Evolutionary conservation across 179 eudicot species (phyloP).

Genomic region (Gypsophila paniculata): DNA sequence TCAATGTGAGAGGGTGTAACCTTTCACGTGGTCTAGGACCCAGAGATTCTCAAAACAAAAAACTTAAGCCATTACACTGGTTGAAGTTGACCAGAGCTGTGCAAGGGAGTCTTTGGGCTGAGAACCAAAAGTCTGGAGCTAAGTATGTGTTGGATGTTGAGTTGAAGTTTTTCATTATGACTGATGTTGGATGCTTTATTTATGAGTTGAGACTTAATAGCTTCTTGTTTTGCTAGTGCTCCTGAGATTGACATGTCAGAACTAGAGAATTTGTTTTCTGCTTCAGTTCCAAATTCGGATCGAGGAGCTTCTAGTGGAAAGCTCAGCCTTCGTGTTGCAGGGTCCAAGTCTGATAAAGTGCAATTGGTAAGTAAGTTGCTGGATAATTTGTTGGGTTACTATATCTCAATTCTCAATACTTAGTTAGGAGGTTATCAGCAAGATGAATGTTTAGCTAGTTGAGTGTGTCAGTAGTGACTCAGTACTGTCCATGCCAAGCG

Average conservation of each 20-base stretch:
- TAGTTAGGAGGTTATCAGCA: not conserved
- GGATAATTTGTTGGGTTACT: not conserved
- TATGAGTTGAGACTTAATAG: not conserved
- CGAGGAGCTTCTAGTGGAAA: constrained; percentile 43
- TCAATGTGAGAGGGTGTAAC: constrained; percentile 36
- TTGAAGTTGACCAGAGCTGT: constrained; percentile 43
- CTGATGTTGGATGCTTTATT: not conserved
- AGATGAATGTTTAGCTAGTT: not conserved
- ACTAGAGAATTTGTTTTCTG: constrained; percentile 78
- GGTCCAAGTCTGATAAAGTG: constrained; percentile 62
- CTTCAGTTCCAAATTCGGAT: constrained; percentile 50
- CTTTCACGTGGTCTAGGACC: constrained; percentile 39
- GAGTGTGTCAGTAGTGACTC: not conserved
- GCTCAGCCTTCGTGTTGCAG: constrained; percentile 38
- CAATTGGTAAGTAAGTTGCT: constrained; percentile 49
- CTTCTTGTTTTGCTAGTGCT: constrained; percentile 40
- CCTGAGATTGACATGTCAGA: constrained; percentile 90
- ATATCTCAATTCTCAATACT: not conserved
- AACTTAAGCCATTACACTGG: constrained; percentile 45
- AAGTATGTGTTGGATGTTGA: constrained; percentile 27
- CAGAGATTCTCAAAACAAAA: constrained; percentile 48
- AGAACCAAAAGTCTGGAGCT: constrained; percentile 35
- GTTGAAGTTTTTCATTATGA: not conserved
- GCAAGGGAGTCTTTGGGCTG: constrained; percentile 47
- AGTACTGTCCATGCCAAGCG: not conserved